Base-by-base conservation (phyloP, 169 alveolate species). In the Prorocentrum cordatum region DNA sequence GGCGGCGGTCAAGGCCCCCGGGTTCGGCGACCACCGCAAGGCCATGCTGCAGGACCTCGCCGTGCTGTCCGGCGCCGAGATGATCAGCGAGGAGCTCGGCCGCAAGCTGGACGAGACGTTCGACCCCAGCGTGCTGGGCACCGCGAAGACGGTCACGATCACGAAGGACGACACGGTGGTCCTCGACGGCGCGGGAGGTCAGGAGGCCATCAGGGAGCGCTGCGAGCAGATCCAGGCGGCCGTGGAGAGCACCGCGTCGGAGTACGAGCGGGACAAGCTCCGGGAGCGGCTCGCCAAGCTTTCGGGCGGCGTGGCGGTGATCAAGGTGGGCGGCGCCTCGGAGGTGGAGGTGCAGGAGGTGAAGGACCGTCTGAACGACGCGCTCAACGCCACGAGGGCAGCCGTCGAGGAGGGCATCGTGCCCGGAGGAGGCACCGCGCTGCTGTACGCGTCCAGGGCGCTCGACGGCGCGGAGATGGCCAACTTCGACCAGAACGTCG, bases 321-420 rank as follows among this genome's bases (percentile, higher is more conserved):
- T 98, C 64, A 97, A 96, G 82, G 98, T 97, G 39, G 99, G 99
- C 68, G 99, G 99, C 38, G 97, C 97, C 64, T 95, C 98, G 54
- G 99, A 98, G 92, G 97, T 97, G 14, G 99, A 97, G 94, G 99
- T 97, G 4, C 95, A 97, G 36, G 99, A 97, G 94, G 95, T 97
- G 67, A 98, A 98, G 93, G 99, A 98, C 83, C 95, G 99, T 87
- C 96, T 98, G 73, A 96, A 97, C 71, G 99, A 98, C 87, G 99
- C 99, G 16, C 96, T 98, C 64, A 96, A 98, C 91, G 99, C 99
- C 70, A 98, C 99, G 42, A 96, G 97, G 94, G 99, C 99, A 50
- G 99, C 99, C 16, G 97, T 97, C 32, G 99, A 96, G 90, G 99
- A 98, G 92, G 99, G 99, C 42, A 98, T 98, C 66, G 99, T 98